A percentile compares a stretch with the other conserved stretches of the same genome.
Conservation (phyloP, 495 filamentous ascomycete genomes). For the Aspergillus bridgeri region DNA sequence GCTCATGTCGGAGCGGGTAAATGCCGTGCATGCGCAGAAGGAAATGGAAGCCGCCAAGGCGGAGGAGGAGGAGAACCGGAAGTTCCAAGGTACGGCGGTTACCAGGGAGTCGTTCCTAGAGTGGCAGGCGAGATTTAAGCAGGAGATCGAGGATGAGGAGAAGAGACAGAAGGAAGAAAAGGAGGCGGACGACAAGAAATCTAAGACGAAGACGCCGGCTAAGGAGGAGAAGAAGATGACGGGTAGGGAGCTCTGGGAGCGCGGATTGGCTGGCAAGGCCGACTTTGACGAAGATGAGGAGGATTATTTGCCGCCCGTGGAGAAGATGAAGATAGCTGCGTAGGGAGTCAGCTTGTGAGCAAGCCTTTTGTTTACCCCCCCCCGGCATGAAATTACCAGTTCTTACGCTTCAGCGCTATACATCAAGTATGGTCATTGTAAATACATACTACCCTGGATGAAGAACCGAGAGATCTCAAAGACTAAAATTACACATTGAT, state of each 20-base stretch:
- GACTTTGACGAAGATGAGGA: conserved; percentile 69
- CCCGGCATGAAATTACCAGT: background rate
- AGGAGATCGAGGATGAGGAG: conserved; percentile 72
- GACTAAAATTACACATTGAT: background rate
- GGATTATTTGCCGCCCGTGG: conserved; percentile 53
- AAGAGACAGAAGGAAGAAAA: conserved; percentile 62
- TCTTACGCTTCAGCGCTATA: background rate
- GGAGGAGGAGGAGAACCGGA: conserved; percentile 91
- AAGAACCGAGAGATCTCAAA: background rate
- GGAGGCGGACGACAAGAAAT: conserved; percentile 72
- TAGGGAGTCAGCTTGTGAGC: conserved; percentile 12
- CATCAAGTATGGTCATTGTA: background rate
- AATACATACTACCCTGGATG: background rate
- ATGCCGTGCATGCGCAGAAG: conserved; percentile 53
- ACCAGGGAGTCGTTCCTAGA: conserved; percentile 76
- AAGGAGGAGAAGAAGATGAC: conserved; percentile 66
- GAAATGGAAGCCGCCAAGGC: conserved; percentile 65
- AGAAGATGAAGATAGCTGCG: conserved; percentile 64
- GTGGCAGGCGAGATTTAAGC: conserved; percentile 76
- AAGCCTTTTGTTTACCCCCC: background rate
- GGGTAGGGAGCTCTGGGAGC: conserved; percentile 81
- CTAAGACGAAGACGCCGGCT: conserved; percentile 51
- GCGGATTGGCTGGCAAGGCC: conserved; percentile 68
- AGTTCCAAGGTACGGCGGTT: conserved; percentile 90
- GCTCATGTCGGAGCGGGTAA: conserved; percentile 67